Percentiles rank a stretch among this genome's conserved stretches.
These are phyloP conservation scores for Yarrowia deformans DNA, from an alignment of 805 yeast species.

Conservation along the genomic window DNA sequence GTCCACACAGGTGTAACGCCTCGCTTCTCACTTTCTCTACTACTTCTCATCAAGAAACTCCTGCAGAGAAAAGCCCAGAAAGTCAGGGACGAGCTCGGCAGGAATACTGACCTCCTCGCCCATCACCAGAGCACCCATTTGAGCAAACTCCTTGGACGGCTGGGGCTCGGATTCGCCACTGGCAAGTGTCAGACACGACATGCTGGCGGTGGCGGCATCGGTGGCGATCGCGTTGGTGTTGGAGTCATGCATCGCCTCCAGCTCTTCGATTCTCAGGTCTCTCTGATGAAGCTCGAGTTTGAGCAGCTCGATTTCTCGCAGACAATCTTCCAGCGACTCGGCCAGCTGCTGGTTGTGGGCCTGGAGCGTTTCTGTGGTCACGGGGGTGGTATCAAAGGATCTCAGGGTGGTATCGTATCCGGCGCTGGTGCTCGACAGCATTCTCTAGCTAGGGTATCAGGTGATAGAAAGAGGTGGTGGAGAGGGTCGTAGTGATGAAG, in stretches of 20 bases:
- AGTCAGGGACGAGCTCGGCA: background rate
- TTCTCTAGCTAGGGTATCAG: conserved; percentile 21
- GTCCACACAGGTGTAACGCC: no score
- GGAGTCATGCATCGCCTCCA: background rate
- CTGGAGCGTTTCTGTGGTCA: background rate
- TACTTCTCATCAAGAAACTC: conserved; percentile 20
- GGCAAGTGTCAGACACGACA: conserved; percentile 7
- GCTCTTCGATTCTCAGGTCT: conserved; percentile 13
- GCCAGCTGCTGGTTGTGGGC: conserved; percentile 22
- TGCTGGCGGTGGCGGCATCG: conserved; percentile 6
- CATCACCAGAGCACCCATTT: background rate
- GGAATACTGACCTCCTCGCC: background rate
- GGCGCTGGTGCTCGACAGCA: conserved; percentile 18
- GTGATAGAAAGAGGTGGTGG: background rate
- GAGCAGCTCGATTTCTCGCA: conserved; percentile 31
- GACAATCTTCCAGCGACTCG: conserved; percentile 13
- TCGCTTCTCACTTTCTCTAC: background rate
- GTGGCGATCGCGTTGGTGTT: background rate
- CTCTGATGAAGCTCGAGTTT: conserved; percentile 20
- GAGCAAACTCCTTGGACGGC: background rate
- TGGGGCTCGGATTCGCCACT: background rate
- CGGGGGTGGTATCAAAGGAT: conserved; percentile 14
- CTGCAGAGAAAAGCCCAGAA: conserved; percentile 19
- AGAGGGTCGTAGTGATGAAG: no score
- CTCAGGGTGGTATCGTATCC: conserved; percentile 28